Evolutionary conservation across 2,329 filamentous ascomycete genomes (phyloP), one percentile per base, ranked within the genome.

Genomic region (Calonectria ilicicola): DNA sequence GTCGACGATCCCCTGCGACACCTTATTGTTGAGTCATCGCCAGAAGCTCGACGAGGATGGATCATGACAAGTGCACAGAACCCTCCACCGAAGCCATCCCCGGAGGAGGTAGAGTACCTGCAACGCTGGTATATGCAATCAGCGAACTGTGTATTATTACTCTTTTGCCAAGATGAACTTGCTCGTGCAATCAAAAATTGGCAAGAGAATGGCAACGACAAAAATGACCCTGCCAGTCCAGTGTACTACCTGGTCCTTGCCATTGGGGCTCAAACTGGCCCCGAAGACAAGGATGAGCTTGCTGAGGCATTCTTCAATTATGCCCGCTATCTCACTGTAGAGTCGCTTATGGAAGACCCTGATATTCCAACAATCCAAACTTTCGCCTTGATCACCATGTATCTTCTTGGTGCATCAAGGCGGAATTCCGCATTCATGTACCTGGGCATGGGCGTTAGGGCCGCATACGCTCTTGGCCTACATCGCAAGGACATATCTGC

Each of bases 381-480:
- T 19, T 77, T 83, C 62, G 72, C 82, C 0, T 76, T 85, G n/a
- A 80, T 86, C 69, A 79, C 83, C 14, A 81, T 84, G 77, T 85
- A 84, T 67, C 78, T 85, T 0, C 72, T 85, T 0, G 81, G 79
- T 2, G 81, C 80, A 3, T 84, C 81, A 3, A 79, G 82, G 2
- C 77, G 81, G 0, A 85, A 84, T 44, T 81, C 84, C 4, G 84
- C 84, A 0, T 84, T 83, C 14, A 83, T 85, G 81, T 80, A 84
- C 32, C 78, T 85, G 2, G 84, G 84, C 3, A 80, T 82, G 47
- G 84, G 83, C 2, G 82, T 82, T 1, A 76, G 82, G 23, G 85
- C 86, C 7, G 83, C 83, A 2, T 82, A 83, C 51, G 79, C 82
- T 0, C 73, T 84, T 7, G 83, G 82, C 0, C 77, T 84, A 1